phyloP scores from a whole-genome alignment of 2,329 filamentous ascomycete genomes.

The Botrytis deweyae region DNA sequence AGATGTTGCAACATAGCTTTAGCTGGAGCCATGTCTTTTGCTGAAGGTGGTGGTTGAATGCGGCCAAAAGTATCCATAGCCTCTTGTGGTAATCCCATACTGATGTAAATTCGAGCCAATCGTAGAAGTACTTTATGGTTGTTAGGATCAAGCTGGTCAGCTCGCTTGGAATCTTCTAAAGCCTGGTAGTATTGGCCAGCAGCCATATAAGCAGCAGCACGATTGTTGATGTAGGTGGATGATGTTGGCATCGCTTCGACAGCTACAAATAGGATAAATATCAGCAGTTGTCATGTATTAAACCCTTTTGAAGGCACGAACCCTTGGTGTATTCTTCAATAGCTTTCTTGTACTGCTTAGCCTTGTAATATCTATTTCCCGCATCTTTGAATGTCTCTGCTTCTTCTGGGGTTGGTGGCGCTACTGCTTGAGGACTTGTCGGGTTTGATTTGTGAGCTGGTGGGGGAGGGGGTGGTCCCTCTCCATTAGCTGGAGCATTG shows the following conservation, averaged over 20 bases:
- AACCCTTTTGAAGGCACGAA: conserved; percentile 42
- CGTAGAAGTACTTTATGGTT: conserved; percentile 88
- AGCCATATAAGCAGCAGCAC: conserved; percentile 91
- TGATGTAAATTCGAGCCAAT: conserved; percentile 85
- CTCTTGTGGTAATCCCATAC: conserved; percentile 80
- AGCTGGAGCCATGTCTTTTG: conserved; percentile 82
- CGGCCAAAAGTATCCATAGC: conserved; percentile 78
- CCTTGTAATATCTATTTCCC: conserved; percentile 97
- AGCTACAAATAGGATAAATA: conserved; percentile 53
- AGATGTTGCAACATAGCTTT: conserved; percentile 83
- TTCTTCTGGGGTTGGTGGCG: conserved; percentile 56
- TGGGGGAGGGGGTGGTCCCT: conserved; percentile 56
- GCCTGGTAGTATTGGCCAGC: conserved; percentile 76
- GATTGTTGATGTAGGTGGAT: conserved; percentile 89
- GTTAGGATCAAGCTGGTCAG: conserved; percentile 78
- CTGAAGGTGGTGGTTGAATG: conserved; percentile 76
- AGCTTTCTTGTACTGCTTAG: conserved; percentile 81
- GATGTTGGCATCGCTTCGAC: conserved; percentile 84
- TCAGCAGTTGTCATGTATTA: conserved; percentile 18
- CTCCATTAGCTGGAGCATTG: conserved; percentile 28
- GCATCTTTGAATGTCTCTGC: conserved; percentile 89
- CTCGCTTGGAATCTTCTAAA: conserved; percentile 80
- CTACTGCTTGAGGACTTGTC: conserved; percentile 54
- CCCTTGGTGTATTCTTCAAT: conserved; percentile 95
- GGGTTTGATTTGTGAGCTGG: conserved; percentile 70